A percentile compares a stretch with the other conserved stretches of the same genome.
Evolutionary conservation across 2,329 filamentous ascomycete genomes (phyloP).

Genomic region (Pyricularia sp.): DNA sequence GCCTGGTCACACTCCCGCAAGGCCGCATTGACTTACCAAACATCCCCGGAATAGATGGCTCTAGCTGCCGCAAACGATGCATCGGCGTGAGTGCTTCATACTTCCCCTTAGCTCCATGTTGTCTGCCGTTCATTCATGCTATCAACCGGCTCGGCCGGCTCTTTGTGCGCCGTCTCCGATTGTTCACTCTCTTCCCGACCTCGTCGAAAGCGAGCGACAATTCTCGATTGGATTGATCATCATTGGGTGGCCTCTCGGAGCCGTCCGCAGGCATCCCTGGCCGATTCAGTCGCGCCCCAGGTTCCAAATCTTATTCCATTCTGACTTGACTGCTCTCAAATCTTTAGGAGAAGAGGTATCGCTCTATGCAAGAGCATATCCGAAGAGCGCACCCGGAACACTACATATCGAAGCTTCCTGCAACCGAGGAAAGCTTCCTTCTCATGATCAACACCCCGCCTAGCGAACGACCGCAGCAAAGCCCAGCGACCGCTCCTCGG

Average conservation of each 20-base stretch:
- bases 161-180: background rate
- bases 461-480: slow-evolving; percentile 25
- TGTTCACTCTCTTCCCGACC: background rate
- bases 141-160: background rate
- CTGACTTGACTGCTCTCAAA: slow-evolving; percentile 8
- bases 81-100: slow-evolving; percentile 70
- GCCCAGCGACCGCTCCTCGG: slow-evolving; percentile 17
- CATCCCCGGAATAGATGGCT: slow-evolving; percentile 53
- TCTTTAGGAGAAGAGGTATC: slow-evolving; percentile 46
- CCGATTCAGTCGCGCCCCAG: background rate
- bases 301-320: slow-evolving; percentile 7
- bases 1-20: background rate
- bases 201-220: background rate
- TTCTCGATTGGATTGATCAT: background rate
- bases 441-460: slow-evolving; percentile 92
- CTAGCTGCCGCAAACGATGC: slow-evolving; percentile 94
- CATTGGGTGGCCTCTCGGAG: background rate
- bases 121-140: background rate
- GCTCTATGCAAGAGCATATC: slow-evolving; percentile 99
- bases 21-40: background rate
- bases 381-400: slow-evolving; percentile 92
- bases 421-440: slow-evolving; percentile 94
- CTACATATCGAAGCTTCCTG: slow-evolving; percentile 95
- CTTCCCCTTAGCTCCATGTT: background rate
- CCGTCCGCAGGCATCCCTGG: background rate